phyloP scores from a whole-genome alignment of 306 rosid species.

The Cicer bijugum region DNA sequence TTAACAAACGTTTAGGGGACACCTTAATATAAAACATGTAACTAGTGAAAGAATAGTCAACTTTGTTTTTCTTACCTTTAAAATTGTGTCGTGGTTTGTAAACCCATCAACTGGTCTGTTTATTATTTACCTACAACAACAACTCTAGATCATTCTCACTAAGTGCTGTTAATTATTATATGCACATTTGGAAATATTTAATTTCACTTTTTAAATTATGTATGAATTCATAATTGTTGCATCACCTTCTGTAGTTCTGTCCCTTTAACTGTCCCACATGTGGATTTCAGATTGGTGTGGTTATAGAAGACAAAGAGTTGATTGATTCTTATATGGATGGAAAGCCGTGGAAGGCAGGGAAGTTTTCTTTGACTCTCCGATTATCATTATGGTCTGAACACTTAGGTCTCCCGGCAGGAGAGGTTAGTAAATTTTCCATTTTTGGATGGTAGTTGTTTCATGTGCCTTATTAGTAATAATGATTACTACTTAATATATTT shows the following conservation, averaged over 20 bases:
- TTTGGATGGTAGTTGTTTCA: not conserved
- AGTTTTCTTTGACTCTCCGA: constrained; percentile 80
- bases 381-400: constrained; percentile 94
- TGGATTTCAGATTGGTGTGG: constrained; percentile 74
- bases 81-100: constrained; percentile 23
- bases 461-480: constrained; percentile 45
- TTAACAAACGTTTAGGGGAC: not conserved
- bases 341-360: constrained; percentile 93
- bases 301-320: constrained; percentile 84
- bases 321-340: constrained; percentile 83
- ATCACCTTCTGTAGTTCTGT: constrained; percentile 25
- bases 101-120: constrained; percentile 3
- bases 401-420: constrained; percentile 79
- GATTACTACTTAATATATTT: constrained; percentile 21
- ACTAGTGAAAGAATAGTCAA: constrained; percentile 15
- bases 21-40: constrained; percentile 20
- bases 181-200: constrained; percentile 16
- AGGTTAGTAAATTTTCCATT: constrained; percentile 60
- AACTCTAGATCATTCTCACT: not conserved
- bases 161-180: constrained; percentile 23
- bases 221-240: constrained; percentile 42
- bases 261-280: constrained; percentile 31
- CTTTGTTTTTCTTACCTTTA: constrained; percentile 32
- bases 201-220: constrained; percentile 1
- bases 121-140: not conserved